phyloP scores from a whole-genome alignment of 1,284 basidiomycete species.

The Pterula multifida region DNA sequence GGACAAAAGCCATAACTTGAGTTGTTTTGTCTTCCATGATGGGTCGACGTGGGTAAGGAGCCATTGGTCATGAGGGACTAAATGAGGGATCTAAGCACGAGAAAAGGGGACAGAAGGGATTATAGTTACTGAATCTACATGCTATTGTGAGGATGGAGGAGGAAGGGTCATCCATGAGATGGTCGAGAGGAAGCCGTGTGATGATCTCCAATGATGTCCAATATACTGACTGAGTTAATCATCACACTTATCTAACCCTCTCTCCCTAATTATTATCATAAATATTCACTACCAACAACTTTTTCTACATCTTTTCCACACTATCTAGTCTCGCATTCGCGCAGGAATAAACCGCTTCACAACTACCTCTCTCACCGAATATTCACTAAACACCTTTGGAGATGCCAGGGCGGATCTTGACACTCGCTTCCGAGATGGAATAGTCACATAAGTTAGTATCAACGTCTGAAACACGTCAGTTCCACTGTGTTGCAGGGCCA shows the following conservation, averaged over 20 bases:
- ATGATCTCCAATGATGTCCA: neutral
- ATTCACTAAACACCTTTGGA: slow-evolving; percentile 61
- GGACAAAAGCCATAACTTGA: slow-evolving; percentile 48
- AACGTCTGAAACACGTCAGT: slow-evolving; percentile 49
- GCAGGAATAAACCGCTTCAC: slow-evolving; percentile 84
- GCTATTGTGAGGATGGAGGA: slow-evolving; percentile 21
- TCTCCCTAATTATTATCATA: neutral
- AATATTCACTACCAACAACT: neutral
- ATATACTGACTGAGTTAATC: no score
- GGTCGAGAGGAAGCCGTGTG: neutral
- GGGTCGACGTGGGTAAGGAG: slow-evolving; percentile 50
- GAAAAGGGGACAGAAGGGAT: slow-evolving; percentile 1
- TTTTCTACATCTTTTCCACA: neutral
- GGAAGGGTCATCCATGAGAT: slow-evolving; percentile 1
- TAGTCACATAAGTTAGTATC: slow-evolving; percentile 82
- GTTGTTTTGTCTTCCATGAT: slow-evolving; percentile 41
- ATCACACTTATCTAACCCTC: neutral
- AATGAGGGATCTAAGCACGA: neutral
- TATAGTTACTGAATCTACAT: slow-evolving; percentile 39
- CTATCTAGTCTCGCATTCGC: slow-evolving; percentile 71
- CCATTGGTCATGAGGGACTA: slow-evolving; percentile 65
- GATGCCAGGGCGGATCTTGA: slow-evolving; percentile 41
- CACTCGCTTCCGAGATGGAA: slow-evolving; percentile 58
- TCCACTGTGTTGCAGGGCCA: slow-evolving; percentile 1
- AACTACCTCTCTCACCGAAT: slow-evolving; percentile 77